phyloP scores from a whole-genome alignment of 352 stramenopile species.

The Elongisporangium senticosum region DNA sequence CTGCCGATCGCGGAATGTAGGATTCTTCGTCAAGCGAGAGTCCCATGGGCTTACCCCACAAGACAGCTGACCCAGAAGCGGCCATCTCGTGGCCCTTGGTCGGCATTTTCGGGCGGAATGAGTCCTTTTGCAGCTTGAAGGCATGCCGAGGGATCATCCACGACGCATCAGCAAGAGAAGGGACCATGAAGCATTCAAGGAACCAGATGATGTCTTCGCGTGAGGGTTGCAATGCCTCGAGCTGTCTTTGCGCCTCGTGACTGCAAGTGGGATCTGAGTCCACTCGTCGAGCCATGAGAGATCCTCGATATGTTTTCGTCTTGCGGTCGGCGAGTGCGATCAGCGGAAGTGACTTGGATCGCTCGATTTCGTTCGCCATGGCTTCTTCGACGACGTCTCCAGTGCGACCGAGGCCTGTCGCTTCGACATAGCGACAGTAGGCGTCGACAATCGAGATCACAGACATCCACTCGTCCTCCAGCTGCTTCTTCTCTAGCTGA shows the following conservation, averaged over 20 bases:
- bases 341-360: neutral
- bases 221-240: neutral
- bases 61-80: constrained; percentile 42
- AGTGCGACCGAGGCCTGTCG: constrained; percentile 12
- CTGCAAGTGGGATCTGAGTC: neutral
- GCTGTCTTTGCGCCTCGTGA: neutral
- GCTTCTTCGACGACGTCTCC: neutral
- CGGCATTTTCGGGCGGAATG: neutral
- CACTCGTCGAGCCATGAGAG: neutral
- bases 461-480: constrained; percentile 23
- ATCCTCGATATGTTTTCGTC: neutral
- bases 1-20: constrained; percentile 15
- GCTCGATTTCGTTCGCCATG: neutral
- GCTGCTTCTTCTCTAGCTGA: constrained; percentile 24
- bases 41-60: constrained; percentile 52
- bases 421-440: constrained; percentile 37
- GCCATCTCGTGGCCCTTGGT: constrained; percentile 4
- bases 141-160: constrained; percentile 27
- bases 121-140: constrained; percentile 15
- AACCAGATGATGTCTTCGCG: constrained; percentile 32
- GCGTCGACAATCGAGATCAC: constrained; percentile 37
- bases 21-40: constrained; percentile 65
- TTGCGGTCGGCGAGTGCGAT: neutral
- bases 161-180: constrained; percentile 24
- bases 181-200: constrained; percentile 48